phyloP scores from a whole-genome alignment of 2,329 filamentous ascomycete species.

The Diaporthe sp. region DNA sequence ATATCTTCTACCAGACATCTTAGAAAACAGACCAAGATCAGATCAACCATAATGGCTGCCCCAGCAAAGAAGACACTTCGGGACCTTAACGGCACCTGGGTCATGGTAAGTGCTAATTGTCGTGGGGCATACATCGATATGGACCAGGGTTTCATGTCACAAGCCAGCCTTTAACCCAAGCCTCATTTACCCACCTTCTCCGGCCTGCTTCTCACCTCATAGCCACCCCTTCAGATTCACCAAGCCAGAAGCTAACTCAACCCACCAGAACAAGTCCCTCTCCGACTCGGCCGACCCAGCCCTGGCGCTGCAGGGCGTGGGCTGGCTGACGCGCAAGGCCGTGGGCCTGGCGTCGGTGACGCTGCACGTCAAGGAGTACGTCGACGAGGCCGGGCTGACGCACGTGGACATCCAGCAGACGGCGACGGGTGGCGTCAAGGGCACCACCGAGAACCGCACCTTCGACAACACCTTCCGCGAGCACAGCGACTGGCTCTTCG shows the following conservation, averaged over 20 bases:
- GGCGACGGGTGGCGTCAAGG: slow-evolving; percentile 78
- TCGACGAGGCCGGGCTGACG: slow-evolving; percentile 57
- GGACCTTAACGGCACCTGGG: slow-evolving; percentile 78
- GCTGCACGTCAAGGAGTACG: slow-evolving; percentile 72
- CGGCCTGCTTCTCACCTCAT: not conserved
- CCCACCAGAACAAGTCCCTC: slow-evolving; percentile 78
- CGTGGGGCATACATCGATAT: not conserved
- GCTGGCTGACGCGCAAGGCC: slow-evolving; percentile 80
- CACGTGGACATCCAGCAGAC: slow-evolving; percentile 82
- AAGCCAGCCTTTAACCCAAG: not conserved
- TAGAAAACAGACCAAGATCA: not conserved
- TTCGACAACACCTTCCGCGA: slow-evolving; percentile 68
- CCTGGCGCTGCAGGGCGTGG: slow-evolving; percentile 79
- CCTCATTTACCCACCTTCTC: not conserved
- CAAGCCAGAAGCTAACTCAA: slow-evolving; percentile 11
- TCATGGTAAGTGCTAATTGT: slow-evolving; percentile 68
- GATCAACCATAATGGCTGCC: slow-evolving; percentile 74
- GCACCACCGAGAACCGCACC: slow-evolving; percentile 70
- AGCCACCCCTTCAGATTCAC: slow-evolving; percentile 3
- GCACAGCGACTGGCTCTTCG: slow-evolving; percentile 86
- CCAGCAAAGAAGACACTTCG: slow-evolving; percentile 76
- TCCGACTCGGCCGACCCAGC: slow-evolving; percentile 78
- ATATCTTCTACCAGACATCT: not conserved
- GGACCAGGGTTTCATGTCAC: not conserved
- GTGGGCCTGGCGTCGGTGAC: slow-evolving; percentile 79